Percentiles rank a stretch among this genome's conserved stretches.
Evolutionary conservation across 1,139 yeast species (phyloP).

Genomic region (Saccharomycopsis phalli): DNA sequence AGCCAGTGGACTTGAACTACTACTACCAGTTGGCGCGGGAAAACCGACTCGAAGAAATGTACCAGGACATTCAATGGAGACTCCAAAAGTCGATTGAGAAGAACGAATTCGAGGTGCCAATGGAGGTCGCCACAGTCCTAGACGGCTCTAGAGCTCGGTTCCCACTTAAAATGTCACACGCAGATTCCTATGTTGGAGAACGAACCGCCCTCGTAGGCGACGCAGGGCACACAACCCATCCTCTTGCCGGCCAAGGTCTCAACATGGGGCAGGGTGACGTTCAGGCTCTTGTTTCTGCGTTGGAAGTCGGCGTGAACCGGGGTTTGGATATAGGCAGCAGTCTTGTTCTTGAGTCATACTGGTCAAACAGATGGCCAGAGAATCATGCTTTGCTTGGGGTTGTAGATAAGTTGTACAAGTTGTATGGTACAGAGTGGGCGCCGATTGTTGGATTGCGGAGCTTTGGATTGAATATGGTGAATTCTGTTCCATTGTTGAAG

Average conservation of each 20-base stretch:
- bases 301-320: slow-evolving; percentile 61
- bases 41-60: slow-evolving; percentile 40
- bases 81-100: slow-evolving; percentile 37
- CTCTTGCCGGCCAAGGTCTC: slow-evolving; percentile 95
- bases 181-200: slow-evolving; percentile 77
- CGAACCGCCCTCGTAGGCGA: slow-evolving; percentile 91
- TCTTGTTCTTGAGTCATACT: slow-evolving; percentile 76
- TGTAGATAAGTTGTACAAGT: slow-evolving; percentile 85
- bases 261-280: slow-evolving; percentile 98
- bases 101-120: slow-evolving; percentile 54
- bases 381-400: slow-evolving; percentile 79
- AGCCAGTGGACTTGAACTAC: slow-evolving; percentile 69
- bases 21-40: slow-evolving; percentile 50
- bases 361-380: slow-evolving; percentile 68
- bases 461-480: slow-evolving; percentile 62
- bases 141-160: slow-evolving; percentile 73
- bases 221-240: slow-evolving; percentile 97
- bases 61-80: slow-evolving; percentile 71
- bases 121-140: slow-evolving; percentile 49
- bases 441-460: slow-evolving; percentile 74
- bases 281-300: slow-evolving; percentile 53
- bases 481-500: slow-evolving; percentile 56
- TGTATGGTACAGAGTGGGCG: slow-evolving; percentile 64
- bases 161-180: slow-evolving; percentile 83
- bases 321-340: slow-evolving; percentile 82